These are phyloP conservation scores for Phyllosticta paracitricarpa DNA, from an alignment of 2,329 filamentous ascomycete species.

Conservation along the genomic window DNA sequence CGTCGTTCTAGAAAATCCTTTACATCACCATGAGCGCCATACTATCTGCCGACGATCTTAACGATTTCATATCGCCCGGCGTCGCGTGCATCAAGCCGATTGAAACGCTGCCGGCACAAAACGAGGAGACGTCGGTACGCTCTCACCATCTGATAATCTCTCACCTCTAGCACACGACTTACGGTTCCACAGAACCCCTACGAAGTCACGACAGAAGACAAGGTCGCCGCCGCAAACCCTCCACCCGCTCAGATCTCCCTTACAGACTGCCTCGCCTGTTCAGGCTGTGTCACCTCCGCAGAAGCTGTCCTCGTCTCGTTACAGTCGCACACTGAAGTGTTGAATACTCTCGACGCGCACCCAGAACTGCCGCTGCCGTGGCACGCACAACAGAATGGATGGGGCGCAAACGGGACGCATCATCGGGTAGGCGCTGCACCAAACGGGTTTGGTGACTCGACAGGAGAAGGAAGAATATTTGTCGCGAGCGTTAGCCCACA, in stretches of 20 bases:
- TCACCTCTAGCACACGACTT: background rate
- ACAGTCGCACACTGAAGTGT: conserved; percentile 86
- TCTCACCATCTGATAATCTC: background rate
- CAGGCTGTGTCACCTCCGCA: conserved; percentile 92
- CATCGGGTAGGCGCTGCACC: conserved; percentile 11
- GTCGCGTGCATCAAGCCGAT: conserved; percentile 98
- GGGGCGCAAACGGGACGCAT: conserved; percentile 16
- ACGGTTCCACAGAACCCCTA: conserved; percentile 44
- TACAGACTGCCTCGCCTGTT: conserved; percentile 94
- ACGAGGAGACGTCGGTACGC: conserved; percentile 37
- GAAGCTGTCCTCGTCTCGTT: conserved; percentile 94
- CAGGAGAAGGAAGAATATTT: conserved; percentile 59
- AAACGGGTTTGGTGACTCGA: conserved; percentile 8
- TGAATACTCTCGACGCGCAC: conserved; percentile 64
- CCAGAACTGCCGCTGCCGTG: conserved; percentile 32
- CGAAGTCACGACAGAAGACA: conserved; percentile 91
- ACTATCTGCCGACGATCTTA: conserved; percentile 89
- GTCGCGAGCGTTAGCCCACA: conserved; percentile 91
- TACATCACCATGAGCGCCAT: conserved; percentile 77
- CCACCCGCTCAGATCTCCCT: conserved; percentile 85
- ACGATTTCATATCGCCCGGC: conserved; percentile 97
- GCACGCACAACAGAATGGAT: conserved; percentile 16
- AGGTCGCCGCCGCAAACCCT: conserved; percentile 45
- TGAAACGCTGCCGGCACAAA: conserved; percentile 69
- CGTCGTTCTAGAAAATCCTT: background rate